Evolutionary conservation across 371 early-diverging fungal genomes (phyloP).

Genomic region (Mortierella sp.): DNA sequence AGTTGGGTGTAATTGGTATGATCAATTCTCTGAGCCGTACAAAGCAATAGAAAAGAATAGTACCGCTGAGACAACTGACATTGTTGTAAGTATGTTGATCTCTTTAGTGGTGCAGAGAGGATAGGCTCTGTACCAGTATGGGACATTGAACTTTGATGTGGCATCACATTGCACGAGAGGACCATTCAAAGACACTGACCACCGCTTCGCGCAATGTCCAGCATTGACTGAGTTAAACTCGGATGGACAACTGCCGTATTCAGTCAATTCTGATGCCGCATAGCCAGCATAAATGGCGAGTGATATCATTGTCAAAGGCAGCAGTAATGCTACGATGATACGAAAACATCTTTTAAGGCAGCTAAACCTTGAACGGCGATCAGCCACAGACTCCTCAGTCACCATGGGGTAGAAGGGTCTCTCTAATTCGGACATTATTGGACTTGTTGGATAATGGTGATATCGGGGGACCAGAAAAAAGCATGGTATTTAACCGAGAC

Average conservation of each 20-base stretch:
- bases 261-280: constrained; percentile 9
- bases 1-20: constrained; percentile 1
- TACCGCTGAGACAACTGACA: constrained; percentile 2
- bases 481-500: constrained; percentile 17
- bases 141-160: constrained; percentile 4
- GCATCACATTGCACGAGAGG: constrained; percentile 4
- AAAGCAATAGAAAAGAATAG: constrained; percentile 6
- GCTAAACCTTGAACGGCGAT: constrained; percentile 15
- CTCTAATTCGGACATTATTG: constrained; percentile 13
- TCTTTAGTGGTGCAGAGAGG: constrained; percentile 12
- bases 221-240: not conserved
- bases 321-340: constrained; percentile 1
- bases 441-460: constrained; percentile 16
- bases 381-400: constrained; percentile 13
- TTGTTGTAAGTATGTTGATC: constrained; percentile 9
- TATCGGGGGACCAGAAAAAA: constrained; percentile 7
- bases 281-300: constrained; percentile 7
- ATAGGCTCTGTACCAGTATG: not conserved
- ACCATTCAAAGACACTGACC: not conserved
- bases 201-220: not conserved
- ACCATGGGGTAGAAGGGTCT: constrained; percentile 16
- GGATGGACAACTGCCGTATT: constrained; percentile 7
- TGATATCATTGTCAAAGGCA: constrained; percentile 12
- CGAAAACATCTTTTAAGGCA: constrained; percentile 20
- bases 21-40: not conserved